Base-by-base conservation (phyloP, 371 early-diverging fungal genomes). In the Syncephalis plumigaleata region DNA sequence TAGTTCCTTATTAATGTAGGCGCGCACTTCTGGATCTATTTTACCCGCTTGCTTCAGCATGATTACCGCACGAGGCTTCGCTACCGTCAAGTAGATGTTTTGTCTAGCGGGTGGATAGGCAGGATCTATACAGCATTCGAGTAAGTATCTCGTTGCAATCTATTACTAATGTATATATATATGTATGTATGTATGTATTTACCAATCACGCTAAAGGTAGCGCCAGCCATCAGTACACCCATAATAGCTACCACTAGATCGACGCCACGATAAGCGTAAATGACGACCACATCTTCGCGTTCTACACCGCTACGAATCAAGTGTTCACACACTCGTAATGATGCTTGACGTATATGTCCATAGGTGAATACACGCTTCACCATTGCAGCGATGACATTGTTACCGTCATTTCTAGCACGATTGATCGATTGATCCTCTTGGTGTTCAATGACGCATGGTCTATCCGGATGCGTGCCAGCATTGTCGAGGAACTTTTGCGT, bases 211-310 rank as follows among this genome's bases (percentile, higher is more conserved):
- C 87, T 88, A 60, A 91, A 95, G 0, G 91, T 93, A 9, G 86
- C 90, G 27, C 95, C 96, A 13, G 95, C 89, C 68, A 86, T 91
- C 46, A 97, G 70, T 38, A 91, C 90, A 55, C 91, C 97, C 87
- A 97, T 87, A 31, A 97, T 84, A 7, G 92, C 88, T 47, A 93
- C 78, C 1, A 90, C 93, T 42, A 97, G 69, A 52, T 95, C 96
- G 7, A 84, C 95, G 17, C 91, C 86, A 48, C 98, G 81, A 60
- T 86, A 80, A 46, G 94, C 91, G 61, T 93, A 97, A 16, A 97
- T 77, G 50, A 92, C 84, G 24, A 95, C 91, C 0, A 95, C 95
- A 63, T 95, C 95, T 54, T 91, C 90, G 23, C 86, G 70, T 65
- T 81, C 59, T 42, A 97, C 77, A 16, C 91, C 92, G 22, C 73